Percentiles rank a stretch among this genome's conserved stretches.
These are phyloP conservation scores for Populus tremula DNA, from an alignment of 345 rosid genomes.

Conservation along the genomic window DNA sequence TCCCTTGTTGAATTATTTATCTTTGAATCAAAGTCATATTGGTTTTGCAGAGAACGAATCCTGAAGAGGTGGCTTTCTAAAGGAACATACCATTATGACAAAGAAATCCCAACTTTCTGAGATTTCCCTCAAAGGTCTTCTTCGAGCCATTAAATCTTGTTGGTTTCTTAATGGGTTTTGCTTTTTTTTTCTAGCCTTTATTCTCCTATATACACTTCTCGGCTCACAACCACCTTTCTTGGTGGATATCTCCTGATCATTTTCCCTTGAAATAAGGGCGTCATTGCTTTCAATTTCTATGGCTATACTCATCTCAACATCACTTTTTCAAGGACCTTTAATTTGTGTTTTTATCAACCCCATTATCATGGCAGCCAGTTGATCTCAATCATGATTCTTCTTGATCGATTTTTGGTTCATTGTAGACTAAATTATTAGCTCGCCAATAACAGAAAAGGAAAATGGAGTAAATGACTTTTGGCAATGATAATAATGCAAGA, in stretches of 20 bases:
- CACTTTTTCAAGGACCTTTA: slow-evolving; percentile 36
- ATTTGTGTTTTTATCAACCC: slow-evolving; percentile 25
- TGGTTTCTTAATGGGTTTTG: slow-evolving; percentile 35
- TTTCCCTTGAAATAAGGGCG: slow-evolving; percentile 43
- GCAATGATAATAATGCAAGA: neutral
- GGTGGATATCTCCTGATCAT: slow-evolving; percentile 41
- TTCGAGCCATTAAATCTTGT: slow-evolving; percentile 21
- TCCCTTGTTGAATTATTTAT: slow-evolving; percentile 23
- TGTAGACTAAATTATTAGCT: slow-evolving; percentile 27
- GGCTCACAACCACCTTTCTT: slow-evolving; percentile 40
- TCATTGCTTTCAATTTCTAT: slow-evolving; percentile 43
- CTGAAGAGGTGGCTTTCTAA: slow-evolving; percentile 22
- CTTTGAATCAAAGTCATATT: slow-evolving; percentile 36
- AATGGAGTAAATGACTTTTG: slow-evolving; percentile 10
- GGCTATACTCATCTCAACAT: slow-evolving; percentile 48
- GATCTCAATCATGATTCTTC: slow-evolving; percentile 35
- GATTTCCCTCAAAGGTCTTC: slow-evolving; percentile 7
- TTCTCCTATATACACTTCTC: slow-evolving; percentile 29
- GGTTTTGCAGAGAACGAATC: slow-evolving; percentile 16
- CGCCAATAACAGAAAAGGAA: slow-evolving; percentile 19
- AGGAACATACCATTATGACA: slow-evolving; percentile 32
- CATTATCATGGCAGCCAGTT: slow-evolving; percentile 33
- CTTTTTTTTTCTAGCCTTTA: slow-evolving; percentile 26
- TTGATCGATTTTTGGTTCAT: slow-evolving; percentile 16
- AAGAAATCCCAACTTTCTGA: slow-evolving; percentile 30